Conservation (phyloP, 768 basidiomycete genomes). For the Agrocybe pediades region DNA sequence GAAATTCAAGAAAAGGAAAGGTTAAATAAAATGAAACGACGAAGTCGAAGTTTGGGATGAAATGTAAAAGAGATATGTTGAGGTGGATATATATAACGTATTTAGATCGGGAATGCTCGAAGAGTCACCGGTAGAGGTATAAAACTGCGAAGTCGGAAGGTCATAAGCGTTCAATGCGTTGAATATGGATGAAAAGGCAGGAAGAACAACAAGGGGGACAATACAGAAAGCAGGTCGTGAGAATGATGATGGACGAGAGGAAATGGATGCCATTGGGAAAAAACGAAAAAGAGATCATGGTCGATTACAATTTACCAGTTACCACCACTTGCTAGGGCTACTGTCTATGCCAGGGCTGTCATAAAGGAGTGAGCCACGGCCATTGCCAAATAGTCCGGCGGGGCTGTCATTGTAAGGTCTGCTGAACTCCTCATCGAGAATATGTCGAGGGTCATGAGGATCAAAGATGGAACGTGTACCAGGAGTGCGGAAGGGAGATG, state of each 20-base stretch:
- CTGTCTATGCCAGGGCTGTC: constrained; percentile 64
- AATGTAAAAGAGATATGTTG: too few relatives aligned
- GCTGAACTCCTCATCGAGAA: constrained; percentile 75
- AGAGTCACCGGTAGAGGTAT: too few relatives aligned
- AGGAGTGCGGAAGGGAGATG: constrained; percentile 48
- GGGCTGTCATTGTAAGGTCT: constrained; percentile 60
- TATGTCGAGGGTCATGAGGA: constrained; percentile 67
- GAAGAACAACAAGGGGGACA: constrained; percentile 11
- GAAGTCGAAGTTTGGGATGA: too few relatives aligned
- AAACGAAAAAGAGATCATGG: constrained; percentile 7
- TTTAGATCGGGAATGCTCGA: too few relatives aligned
- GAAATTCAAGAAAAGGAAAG: too few relatives aligned
- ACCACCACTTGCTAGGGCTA: constrained; percentile 29
- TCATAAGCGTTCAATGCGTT: background rate
- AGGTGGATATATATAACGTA: too few relatives aligned
- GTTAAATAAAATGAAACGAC: too few relatives aligned
- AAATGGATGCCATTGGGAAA: constrained; percentile 16
- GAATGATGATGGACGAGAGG: constrained; percentile 14
- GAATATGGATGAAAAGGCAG: constrained; percentile 3
- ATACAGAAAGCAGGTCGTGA: constrained; percentile 9
- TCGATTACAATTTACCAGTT: constrained; percentile 7
- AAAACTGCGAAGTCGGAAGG: too few relatives aligned
- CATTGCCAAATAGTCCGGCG: constrained; percentile 64
- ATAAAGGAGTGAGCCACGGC: constrained; percentile 56
- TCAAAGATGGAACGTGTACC: constrained; percentile 58